phyloP scores from a whole-genome alignment of 2,329 filamentous ascomycete species.

The Aspergillus eucalypticola region DNA sequence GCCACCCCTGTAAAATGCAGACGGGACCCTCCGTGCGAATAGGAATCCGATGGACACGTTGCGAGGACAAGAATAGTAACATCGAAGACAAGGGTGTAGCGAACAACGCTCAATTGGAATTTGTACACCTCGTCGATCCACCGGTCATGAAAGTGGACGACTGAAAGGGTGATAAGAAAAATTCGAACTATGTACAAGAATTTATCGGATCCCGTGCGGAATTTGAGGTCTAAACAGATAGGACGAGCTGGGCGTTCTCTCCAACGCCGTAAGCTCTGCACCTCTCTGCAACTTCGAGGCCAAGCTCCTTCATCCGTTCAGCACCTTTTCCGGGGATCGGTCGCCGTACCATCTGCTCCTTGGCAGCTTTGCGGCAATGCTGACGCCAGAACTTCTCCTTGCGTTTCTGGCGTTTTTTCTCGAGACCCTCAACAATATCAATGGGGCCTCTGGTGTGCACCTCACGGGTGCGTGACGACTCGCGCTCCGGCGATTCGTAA shows the following conservation, averaged over 20 bases:
- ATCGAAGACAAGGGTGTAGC: constrained; percentile 22
- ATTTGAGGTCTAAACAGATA: constrained; percentile 60
- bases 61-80: constrained; percentile 25
- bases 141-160: constrained; percentile 18
- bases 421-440: constrained; percentile 94
- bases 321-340: constrained; percentile 82
- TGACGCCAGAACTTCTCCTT: constrained; percentile 91
- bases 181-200: constrained; percentile 32
- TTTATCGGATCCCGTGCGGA: constrained; percentile 19
- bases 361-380: constrained; percentile 79
- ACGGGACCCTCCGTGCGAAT: constrained; percentile 22
- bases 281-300: constrained; percentile 83
- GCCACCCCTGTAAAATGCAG: constrained; percentile 32
- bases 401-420: constrained; percentile 88
- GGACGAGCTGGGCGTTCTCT: constrained; percentile 62
- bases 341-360: constrained; percentile 61
- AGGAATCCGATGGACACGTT: constrained; percentile 29
- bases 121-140: constrained; percentile 23
- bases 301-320: constrained; percentile 90
- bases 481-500: constrained; percentile 39
- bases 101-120: constrained; percentile 27
- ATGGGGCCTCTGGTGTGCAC: constrained; percentile 86
- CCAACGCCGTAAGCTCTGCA: constrained; percentile 64
- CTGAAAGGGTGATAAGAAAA: constrained; percentile 14
- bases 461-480: constrained; percentile 46